Percentiles rank a stretch among this genome's conserved stretches.
These are phyloP conservation scores for Lactarius indigo DNA, from an alignment of 768 basidiomycete species.

Conservation along the genomic window DNA sequence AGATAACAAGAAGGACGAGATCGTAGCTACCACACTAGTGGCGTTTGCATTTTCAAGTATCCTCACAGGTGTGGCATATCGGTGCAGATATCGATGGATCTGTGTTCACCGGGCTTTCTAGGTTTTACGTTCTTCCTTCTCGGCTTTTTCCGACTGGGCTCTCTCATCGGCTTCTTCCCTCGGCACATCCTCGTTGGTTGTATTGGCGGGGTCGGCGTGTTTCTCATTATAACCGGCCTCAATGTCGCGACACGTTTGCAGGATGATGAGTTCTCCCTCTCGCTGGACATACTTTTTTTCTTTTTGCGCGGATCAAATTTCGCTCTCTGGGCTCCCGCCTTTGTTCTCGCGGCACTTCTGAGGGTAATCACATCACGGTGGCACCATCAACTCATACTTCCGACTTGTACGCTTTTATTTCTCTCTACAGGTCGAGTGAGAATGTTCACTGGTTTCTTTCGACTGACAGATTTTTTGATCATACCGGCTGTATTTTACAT, in stretches of 20 bases:
- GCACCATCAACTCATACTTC: slow-evolving; percentile 90
- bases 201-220: slow-evolving; percentile 95
- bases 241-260: slow-evolving; percentile 81
- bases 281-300: slow-evolving; percentile 63
- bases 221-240: slow-evolving; percentile 85
- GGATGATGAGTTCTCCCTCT: slow-evolving; percentile 71
- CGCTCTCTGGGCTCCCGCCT: slow-evolving; percentile 74
- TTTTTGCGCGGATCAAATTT: slow-evolving; percentile 62
- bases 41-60: slow-evolving; percentile 85
- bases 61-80: slow-evolving; percentile 63
- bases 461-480: slow-evolving; percentile 60
- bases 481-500: slow-evolving; percentile 86
- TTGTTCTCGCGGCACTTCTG: slow-evolving; percentile 71
- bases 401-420: slow-evolving; percentile 59
- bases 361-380: slow-evolving; percentile 75
- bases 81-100: slow-evolving; percentile 2
- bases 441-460: neutral
- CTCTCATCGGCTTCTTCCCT: slow-evolving; percentile 92
- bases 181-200: slow-evolving; percentile 95
- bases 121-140: slow-evolving; percentile 84
- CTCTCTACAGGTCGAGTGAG: neutral
- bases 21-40: slow-evolving; percentile 90
- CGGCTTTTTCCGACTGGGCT: slow-evolving; percentile 77
- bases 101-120: slow-evolving; percentile 26
- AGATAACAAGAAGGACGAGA: slow-evolving; percentile 58